phyloP scores from a whole-genome alignment of 2,329 filamentous ascomycete species.

The Colletotrichum liriopes region DNA sequence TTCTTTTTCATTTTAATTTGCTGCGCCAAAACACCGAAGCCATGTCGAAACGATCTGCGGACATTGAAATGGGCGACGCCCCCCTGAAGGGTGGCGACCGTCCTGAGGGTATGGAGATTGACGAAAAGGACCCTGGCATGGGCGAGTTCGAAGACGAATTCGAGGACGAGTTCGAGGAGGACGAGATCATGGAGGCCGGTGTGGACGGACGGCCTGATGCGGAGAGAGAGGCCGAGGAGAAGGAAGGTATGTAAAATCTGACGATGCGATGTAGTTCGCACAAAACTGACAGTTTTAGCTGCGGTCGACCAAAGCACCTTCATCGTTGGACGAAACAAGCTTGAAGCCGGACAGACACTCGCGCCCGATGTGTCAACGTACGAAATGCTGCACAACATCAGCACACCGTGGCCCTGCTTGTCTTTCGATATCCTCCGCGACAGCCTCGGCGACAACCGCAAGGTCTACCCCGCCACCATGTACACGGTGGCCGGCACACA shows the following conservation, averaged over 20 bases:
- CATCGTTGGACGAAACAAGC: conserved; percentile 93
- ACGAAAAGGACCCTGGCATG: conserved; percentile 69
- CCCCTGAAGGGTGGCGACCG: conserved; percentile 74
- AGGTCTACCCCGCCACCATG: conserved; percentile 94
- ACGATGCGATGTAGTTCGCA: background rate
- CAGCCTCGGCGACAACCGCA: conserved; percentile 88
- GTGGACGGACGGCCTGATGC: conserved; percentile 94
- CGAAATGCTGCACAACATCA: conserved; percentile 96
- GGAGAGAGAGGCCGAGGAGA: conserved; percentile 92
- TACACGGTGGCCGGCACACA: conserved; percentile 97
- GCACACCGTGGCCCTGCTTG: conserved; percentile 95
- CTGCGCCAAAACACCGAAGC: conserved; percentile 23
- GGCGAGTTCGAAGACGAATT: conserved; percentile 97
- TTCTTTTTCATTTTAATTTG: background rate
- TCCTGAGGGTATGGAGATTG: conserved; percentile 77
- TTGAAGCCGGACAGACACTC: conserved; percentile 91
- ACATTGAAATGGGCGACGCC: conserved; percentile 60
- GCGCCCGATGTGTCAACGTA: conserved; percentile 95
- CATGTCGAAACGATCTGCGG: conserved; percentile 76
- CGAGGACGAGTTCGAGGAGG: conserved; percentile 89
- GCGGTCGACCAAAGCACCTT: conserved; percentile 94
- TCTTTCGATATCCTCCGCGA: conserved; percentile 95
- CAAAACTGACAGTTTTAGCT: conserved; percentile 57
- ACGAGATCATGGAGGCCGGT: conserved; percentile 94
- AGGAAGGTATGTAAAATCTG: conserved; percentile 66